Conservation (phyloP, 768 basidiomycete genomes). For the Boletus subparvulus region DNA sequence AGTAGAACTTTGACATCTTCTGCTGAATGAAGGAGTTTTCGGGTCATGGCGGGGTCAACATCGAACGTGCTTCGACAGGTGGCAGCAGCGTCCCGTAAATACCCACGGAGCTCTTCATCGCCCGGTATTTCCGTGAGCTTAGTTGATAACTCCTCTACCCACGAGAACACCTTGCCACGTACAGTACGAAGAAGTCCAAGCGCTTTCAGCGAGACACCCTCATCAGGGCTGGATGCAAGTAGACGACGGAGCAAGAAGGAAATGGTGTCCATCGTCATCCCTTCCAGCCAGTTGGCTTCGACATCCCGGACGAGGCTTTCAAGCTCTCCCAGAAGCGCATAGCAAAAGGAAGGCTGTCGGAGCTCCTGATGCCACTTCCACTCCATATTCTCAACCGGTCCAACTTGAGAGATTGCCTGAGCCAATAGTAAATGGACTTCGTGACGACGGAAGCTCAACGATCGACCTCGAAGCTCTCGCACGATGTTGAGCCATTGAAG, state of each 20-base stretch:
- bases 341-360: constrained; percentile 32
- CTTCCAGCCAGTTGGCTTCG: constrained; percentile 43
- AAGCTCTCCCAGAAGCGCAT: constrained; percentile 37
- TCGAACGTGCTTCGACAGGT: constrained; percentile 39
- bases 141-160: constrained; percentile 36
- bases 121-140: constrained; percentile 18
- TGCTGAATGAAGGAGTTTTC: constrained; percentile 15
- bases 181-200: constrained; percentile 32
- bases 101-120: constrained; percentile 19
- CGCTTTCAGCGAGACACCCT: constrained; percentile 13
- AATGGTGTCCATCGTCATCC: constrained; percentile 32
- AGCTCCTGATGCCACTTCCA: constrained; percentile 45
- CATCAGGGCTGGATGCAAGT: constrained; percentile 25
- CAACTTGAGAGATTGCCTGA: constrained; percentile 47
- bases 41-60: constrained; percentile 14
- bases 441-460: constrained; percentile 38
- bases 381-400: constrained; percentile 20
- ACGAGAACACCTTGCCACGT: constrained; percentile 34
- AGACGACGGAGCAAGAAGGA: constrained; percentile 38
- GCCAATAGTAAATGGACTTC: constrained; percentile 44
- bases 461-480: constrained; percentile 42
- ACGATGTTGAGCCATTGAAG: constrained; percentile 54
- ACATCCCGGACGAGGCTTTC: constrained; percentile 36
- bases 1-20: constrained; percentile 26
- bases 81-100: constrained; percentile 37